These are phyloP conservation scores for Alternaria sp. DNA, from an alignment of 2,329 filamentous ascomycete genomes.

Conservation along the genomic window DNA sequence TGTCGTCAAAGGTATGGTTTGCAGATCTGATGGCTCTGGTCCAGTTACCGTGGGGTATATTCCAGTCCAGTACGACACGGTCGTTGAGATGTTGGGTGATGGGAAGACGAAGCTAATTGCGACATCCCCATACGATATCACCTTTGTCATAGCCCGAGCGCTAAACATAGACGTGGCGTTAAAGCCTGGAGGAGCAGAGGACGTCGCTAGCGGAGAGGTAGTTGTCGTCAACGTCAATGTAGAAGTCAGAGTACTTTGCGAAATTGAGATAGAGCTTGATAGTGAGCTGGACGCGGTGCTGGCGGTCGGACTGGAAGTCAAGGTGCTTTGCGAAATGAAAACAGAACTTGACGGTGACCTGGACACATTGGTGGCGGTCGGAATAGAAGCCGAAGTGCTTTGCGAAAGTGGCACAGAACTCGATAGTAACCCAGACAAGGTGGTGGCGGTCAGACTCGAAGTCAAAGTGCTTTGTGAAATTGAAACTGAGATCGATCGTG, in stretches of 20 bases:
- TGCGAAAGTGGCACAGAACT: no score
- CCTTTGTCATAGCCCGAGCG: slow-evolving; percentile 26
- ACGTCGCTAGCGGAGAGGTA: not conserved
- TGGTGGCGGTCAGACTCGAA: not conserved
- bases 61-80: slow-evolving; percentile 43
- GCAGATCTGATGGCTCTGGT: slow-evolving; percentile 30
- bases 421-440: no score
- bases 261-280: not conserved
- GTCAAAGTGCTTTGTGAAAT: not conserved
- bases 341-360: not conserved
- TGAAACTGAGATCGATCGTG: not conserved
- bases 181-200: not conserved
- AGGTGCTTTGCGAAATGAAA: not conserved
- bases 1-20: slow-evolving; percentile 28
- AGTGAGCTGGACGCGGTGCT: not conserved
- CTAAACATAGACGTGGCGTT: slow-evolving; percentile 7
- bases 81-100: slow-evolving; percentile 36
- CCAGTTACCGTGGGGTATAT: slow-evolving; percentile 36
- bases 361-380: not conserved
- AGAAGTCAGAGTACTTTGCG: not conserved
- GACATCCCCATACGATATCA: slow-evolving; percentile 32
- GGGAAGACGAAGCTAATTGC: slow-evolving; percentile 39
- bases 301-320: not conserved
- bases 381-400: not conserved
- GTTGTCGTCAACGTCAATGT: not conserved